phyloP scores from a whole-genome alignment of 306 rosid species.

The Prinsepia uniflora region DNA sequence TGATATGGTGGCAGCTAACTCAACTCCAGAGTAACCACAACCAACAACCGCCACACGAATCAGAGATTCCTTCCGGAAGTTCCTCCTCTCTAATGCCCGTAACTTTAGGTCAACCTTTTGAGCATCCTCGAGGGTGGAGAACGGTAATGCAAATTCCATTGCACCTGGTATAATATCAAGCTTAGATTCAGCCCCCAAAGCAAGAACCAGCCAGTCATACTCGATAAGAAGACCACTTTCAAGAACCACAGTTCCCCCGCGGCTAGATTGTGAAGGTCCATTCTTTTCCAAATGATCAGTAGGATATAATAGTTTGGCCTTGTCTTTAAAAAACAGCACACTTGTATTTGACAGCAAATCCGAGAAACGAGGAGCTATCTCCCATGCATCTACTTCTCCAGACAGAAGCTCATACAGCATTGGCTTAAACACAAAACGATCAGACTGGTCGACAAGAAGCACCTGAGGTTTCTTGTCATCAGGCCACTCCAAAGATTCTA shows the following conservation, averaged over 20 bases:
- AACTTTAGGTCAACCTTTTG: conserved; percentile 60
- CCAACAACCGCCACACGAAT: conserved; percentile 90
- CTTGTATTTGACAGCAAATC: conserved; percentile 73
- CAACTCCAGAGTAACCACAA: conserved; percentile 93
- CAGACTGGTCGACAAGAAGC: conserved; percentile 57
- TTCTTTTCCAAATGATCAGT: conserved; percentile 50
- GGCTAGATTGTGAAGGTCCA: conserved; percentile 42
- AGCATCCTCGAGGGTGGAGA: conserved; percentile 89
- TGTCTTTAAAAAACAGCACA: conserved; percentile 75
- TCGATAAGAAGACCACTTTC: conserved; percentile 88
- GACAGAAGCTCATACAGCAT: conserved; percentile 94
- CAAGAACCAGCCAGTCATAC: conserved; percentile 99
- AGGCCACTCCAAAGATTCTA: conserved; percentile 87
- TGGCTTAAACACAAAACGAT: conserved; percentile 68
- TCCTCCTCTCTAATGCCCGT: conserved; percentile 69
- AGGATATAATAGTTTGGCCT: conserved; percentile 62
- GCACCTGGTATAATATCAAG: conserved; percentile 93
- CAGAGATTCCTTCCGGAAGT: conserved; percentile 58
- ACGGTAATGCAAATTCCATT: conserved; percentile 69
- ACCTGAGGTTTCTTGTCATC: conserved; percentile 78
- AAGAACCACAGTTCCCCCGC: conserved; percentile 80
- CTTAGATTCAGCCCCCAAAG: conserved; percentile 90
- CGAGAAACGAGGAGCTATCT: conserved; percentile 89
- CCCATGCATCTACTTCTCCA: conserved; percentile 98
- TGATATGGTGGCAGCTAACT: conserved; percentile 88